Percentiles rank a stretch among this genome's conserved stretches.
These are phyloP conservation scores for Aspergillus fumigatiaffinis DNA, from an alignment of 2,329 filamentous ascomycete species.

Conservation along the genomic window DNA sequence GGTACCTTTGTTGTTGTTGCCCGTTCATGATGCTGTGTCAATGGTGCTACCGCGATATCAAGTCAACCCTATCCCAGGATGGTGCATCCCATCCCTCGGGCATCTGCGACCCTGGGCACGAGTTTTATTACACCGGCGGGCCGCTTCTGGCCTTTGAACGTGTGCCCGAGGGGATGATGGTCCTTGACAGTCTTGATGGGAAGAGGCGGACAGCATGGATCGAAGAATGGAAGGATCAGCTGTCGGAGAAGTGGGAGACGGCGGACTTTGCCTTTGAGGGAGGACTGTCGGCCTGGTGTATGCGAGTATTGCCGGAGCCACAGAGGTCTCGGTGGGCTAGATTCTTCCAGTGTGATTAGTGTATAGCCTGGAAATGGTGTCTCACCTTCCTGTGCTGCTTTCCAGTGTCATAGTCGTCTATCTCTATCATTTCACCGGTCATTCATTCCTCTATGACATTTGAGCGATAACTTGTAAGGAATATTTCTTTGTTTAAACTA, in stretches of 20 bases:
- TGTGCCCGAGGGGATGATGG: not conserved
- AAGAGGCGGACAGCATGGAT: slow-evolving; percentile 1
- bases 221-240: slow-evolving; percentile 10
- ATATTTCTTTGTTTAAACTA: too few species aligned
- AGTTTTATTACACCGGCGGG: not conserved
- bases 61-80: not conserved
- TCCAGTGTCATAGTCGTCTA: too few species aligned
- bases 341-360: not conserved
- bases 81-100: not conserved
- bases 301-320: not conserved
- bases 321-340: not conserved
- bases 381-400: too few species aligned
- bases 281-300: not conserved
- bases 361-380: too few species aligned
- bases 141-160: not conserved
- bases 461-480: too few species aligned
- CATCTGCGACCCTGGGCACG: not conserved
- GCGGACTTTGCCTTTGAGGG: not conserved
- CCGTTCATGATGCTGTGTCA: not conserved
- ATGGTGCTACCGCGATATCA: not conserved
- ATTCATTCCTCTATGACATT: too few species aligned
- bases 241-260: slow-evolving; percentile 5
- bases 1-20: slow-evolving; percentile 2
- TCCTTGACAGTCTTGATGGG: not conserved
- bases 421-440: too few species aligned